phyloP scores from a whole-genome alignment of 1,139 yeast species.

The Debaryomyces singareniensis region DNA sequence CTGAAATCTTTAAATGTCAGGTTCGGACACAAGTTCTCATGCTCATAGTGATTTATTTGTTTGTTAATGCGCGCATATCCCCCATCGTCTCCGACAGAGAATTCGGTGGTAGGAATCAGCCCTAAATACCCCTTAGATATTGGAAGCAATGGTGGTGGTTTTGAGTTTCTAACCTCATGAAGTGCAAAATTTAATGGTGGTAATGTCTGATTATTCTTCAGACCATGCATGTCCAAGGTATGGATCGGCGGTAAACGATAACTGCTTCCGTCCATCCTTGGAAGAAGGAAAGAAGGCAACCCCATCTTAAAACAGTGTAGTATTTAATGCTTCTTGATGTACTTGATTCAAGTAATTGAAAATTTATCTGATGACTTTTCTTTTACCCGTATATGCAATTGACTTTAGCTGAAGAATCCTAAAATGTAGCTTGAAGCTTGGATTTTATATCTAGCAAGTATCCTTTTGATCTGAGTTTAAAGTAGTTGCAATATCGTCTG shows the following conservation, averaged over 20 bases:
- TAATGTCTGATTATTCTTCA: background rate
- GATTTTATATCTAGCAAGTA: too few relatives aligned
- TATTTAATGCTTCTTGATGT: background rate
- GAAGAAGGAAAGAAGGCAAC: background rate
- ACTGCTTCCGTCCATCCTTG: slow-evolving; percentile 2
- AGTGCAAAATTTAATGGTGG: background rate
- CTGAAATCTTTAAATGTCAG: background rate
- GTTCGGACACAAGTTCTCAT: too few relatives aligned
- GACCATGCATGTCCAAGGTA: slow-evolving; percentile 17
- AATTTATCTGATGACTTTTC: too few relatives aligned
- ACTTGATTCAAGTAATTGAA: too few relatives aligned
- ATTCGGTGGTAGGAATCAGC: background rate
- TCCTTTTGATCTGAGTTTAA: too few relatives aligned
- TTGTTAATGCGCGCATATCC: too few relatives aligned
- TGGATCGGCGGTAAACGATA: slow-evolving; percentile 23
- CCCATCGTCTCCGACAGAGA: too few relatives aligned
- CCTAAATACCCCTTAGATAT: background rate
- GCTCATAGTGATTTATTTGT: too few relatives aligned
- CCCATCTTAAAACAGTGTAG: slow-evolving; percentile 1
- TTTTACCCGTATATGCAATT: too few relatives aligned
- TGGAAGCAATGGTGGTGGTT: background rate
- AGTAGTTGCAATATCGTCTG: too few relatives aligned
- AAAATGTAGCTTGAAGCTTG: too few relatives aligned
- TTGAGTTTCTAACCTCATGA: background rate
- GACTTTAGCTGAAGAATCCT: too few relatives aligned